phyloP scores from a whole-genome alignment of 179 eudicot species.

The Patellifolia procumbens region DNA sequence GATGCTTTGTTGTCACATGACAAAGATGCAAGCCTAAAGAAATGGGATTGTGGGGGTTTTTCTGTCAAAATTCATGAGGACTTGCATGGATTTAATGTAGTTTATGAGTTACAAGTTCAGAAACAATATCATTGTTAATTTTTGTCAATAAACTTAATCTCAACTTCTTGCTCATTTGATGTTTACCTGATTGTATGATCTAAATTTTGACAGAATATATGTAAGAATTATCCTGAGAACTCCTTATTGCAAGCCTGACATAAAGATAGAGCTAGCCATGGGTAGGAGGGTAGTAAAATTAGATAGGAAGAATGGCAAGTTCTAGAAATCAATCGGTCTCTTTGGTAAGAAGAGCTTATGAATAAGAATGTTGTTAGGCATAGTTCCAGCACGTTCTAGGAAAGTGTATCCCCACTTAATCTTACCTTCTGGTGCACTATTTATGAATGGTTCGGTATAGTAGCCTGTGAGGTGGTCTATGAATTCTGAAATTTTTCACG shows the following conservation, averaged over 20 bases:
- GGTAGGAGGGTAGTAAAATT: neutral
- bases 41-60: neutral
- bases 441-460: neutral
- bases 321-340: neutral
- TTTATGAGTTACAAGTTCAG: neutral
- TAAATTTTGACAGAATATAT: neutral
- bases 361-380: neutral
- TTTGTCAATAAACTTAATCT: too few relatives aligned
- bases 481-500: neutral
- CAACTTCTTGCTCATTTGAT: neutral
- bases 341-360: neutral
- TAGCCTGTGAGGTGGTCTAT: neutral
- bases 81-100: neutral
- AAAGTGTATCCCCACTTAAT: neutral
- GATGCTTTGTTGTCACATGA: neutral
- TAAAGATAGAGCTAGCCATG: neutral
- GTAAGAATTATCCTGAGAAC: neutral
- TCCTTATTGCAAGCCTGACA: neutral
- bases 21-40: slow-evolving; percentile 4
- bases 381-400: neutral
- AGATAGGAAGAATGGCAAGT: neutral
- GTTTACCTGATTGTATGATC: neutral
- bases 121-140: too few relatives aligned
- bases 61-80: neutral
- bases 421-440: neutral